phyloP scores from a whole-genome alignment of 768 basidiomycete genomes.

The Tulasnella sp. region DNA sequence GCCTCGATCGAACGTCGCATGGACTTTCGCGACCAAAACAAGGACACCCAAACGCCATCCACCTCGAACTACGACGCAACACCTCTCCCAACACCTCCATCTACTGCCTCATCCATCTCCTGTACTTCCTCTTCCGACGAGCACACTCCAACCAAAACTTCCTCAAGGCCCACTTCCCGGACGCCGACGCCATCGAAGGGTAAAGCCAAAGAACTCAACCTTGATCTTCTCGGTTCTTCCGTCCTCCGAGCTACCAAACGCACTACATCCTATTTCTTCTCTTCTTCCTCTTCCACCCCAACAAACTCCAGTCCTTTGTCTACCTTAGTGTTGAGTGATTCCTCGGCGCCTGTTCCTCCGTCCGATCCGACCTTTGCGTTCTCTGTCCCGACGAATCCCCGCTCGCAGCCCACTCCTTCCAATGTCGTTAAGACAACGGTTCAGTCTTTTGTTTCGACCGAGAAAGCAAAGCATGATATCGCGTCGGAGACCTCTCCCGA shows the following conservation, averaged over 20 bases:
- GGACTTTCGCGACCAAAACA: slow-evolving; percentile 35
- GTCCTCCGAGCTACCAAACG: slow-evolving; percentile 20
- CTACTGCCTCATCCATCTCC: slow-evolving; percentile 1
- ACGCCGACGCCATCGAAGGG: background rate
- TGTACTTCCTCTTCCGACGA: background rate
- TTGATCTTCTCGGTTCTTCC: slow-evolving; percentile 20
- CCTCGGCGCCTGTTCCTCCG: background rate
- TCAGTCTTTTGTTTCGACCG: slow-evolving; percentile 44
- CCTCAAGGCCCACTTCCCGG: slow-evolving; percentile 2
- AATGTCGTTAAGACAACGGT: slow-evolving; percentile 33
- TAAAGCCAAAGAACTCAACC: slow-evolving; percentile 1
- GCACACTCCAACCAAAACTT: background rate
- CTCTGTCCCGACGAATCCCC: background rate
- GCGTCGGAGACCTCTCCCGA: slow-evolving; percentile 28
- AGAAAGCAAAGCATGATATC: slow-evolving; percentile 38
- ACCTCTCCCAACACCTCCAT: slow-evolving; percentile 18
- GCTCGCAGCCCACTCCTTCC: background rate
- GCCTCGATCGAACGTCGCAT: slow-evolving; percentile 63
- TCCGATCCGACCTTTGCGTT: background rate
- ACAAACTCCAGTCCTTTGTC: too few species aligned
- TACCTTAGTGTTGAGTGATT: too few species aligned
- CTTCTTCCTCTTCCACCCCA: slow-evolving; percentile 20
- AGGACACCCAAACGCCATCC: background rate
- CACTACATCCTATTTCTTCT: slow-evolving; percentile 21
- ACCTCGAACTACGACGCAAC: slow-evolving; percentile 10